These are phyloP conservation scores for Aspergillus ustus DNA, from an alignment of 2,329 filamentous ascomycete species.

Conservation along the genomic window DNA sequence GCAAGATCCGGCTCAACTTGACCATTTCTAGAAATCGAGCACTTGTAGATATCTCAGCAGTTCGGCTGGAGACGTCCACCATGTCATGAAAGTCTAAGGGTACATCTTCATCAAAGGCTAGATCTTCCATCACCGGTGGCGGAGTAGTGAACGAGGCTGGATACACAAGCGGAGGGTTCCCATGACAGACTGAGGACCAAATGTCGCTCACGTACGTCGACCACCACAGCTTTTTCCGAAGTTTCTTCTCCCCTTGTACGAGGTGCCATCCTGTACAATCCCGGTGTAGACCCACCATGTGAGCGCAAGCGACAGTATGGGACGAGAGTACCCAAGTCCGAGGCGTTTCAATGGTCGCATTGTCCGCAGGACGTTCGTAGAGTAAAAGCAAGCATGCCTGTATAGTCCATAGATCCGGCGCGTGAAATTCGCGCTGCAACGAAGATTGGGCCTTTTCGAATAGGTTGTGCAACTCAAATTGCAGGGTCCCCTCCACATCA, in stretches of 20 bases:
- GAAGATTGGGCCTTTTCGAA: slow-evolving; percentile 50
- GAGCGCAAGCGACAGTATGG: slow-evolving; percentile 51
- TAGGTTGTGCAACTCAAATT: slow-evolving; percentile 48
- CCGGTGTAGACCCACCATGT: slow-evolving; percentile 54
- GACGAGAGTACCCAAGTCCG: slow-evolving; percentile 51
- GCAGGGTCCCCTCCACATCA: slow-evolving; percentile 30
- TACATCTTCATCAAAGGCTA: slow-evolving; percentile 51
- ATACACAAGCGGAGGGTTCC: slow-evolving; percentile 53
- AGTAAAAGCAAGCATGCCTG: slow-evolving; percentile 54
- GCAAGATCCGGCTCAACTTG: slow-evolving; percentile 6
- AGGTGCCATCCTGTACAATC: slow-evolving; percentile 51
- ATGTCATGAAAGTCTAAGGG: slow-evolving; percentile 28
- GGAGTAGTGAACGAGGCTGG: slow-evolving; percentile 48
- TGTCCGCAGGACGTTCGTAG: slow-evolving; percentile 52
- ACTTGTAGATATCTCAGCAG: slow-evolving; percentile 37
- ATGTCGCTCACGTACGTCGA: slow-evolving; percentile 48
- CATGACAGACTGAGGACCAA: slow-evolving; percentile 54
- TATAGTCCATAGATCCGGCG: slow-evolving; percentile 53
- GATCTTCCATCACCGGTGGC: slow-evolving; percentile 47
- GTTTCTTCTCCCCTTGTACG: slow-evolving; percentile 43
- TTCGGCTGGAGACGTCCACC: slow-evolving; percentile 1
- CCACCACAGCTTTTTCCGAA: slow-evolving; percentile 55
- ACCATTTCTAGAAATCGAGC: slow-evolving; percentile 42
- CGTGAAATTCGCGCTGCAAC: slow-evolving; percentile 52
- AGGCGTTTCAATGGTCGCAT: slow-evolving; percentile 54